Conservation (phyloP, 2,329 filamentous ascomycete species). For the Exophiala oligosperma region DNA sequence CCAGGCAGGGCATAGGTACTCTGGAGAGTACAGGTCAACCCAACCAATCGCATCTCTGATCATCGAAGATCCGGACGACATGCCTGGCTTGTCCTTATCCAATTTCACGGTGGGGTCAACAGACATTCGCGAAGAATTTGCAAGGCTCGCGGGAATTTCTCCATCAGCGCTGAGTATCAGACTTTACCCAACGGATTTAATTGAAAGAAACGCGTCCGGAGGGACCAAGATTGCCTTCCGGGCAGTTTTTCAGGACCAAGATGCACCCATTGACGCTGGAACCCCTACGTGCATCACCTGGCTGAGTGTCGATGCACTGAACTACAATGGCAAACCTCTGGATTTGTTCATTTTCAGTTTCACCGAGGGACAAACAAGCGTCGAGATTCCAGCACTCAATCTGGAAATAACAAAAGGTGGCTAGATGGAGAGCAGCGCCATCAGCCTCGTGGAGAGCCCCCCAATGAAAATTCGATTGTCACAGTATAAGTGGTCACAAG, state of each 20-base stretch:
- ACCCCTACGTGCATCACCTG: constrained; percentile 35
- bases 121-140: constrained; percentile 17
- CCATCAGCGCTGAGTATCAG: constrained; percentile 23
- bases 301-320: constrained; percentile 29
- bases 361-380: not conserved
- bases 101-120: constrained; percentile 17
- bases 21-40: constrained; percentile 30
- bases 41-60: constrained; percentile 21
- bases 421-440: not conserved
- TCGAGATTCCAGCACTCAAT: not conserved
- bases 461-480: no score
- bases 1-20: constrained; percentile 31
- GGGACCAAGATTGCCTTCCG: constrained; percentile 21
- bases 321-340: constrained; percentile 22
- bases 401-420: not conserved
- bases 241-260: constrained; percentile 30
- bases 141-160: constrained; percentile 7
- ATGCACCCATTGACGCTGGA: constrained; percentile 29
- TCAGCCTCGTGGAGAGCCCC: no score
- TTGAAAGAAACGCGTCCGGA: constrained; percentile 1
- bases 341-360: constrained; percentile 31
- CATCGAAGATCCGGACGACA: constrained; percentile 23
- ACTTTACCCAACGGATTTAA: constrained; percentile 12
- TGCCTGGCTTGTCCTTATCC: constrained; percentile 16
- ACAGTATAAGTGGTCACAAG: no score